These are phyloP conservation scores for Bjerkandera adusta DNA, from an alignment of 1,284 basidiomycete species.

Conservation along the genomic window DNA sequence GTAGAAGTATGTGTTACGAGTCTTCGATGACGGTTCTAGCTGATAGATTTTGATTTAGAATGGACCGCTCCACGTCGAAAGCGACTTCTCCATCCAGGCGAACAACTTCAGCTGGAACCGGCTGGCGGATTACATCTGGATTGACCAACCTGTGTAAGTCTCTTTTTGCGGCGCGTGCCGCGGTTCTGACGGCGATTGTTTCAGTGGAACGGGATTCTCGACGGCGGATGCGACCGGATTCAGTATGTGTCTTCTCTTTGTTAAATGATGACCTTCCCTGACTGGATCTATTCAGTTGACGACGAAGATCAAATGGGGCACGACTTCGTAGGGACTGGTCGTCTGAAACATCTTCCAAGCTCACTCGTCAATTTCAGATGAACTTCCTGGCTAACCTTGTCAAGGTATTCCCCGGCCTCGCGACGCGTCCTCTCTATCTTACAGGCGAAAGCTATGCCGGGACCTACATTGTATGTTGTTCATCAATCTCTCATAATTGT, in stretches of 20 bases:
- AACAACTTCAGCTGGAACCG: constrained; percentile 60
- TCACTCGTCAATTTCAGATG: constrained; percentile 18
- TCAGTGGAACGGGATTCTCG: constrained; percentile 56
- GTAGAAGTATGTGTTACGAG: too few relatives aligned
- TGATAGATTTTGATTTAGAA: constrained; percentile 49
- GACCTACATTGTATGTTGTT: constrained; percentile 37
- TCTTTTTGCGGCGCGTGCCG: not conserved
- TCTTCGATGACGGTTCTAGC: too few relatives aligned
- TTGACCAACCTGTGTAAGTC: constrained; percentile 68
- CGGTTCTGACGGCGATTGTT: constrained; percentile 32
- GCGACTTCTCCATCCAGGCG: constrained; percentile 43
- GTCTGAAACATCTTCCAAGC: not conserved
- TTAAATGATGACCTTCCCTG: too few relatives aligned
- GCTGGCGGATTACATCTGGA: constrained; percentile 66
- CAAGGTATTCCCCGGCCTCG: constrained; percentile 31
- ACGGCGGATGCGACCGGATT: constrained; percentile 52
- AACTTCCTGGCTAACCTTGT: constrained; percentile 28
- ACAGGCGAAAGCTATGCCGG: constrained; percentile 35
- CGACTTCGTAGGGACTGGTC: constrained; percentile 57
- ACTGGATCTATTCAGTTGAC: too few relatives aligned
- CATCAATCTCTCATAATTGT: not conserved
- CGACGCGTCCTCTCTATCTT: constrained; percentile 29
- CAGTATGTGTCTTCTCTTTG: constrained; percentile 8
- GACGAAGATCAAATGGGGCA: constrained; percentile 66
- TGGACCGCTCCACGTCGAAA: constrained; percentile 58